Conservation (phyloP, 2,329 filamentous ascomycete species). For the Aureobasidium musti region DNA sequence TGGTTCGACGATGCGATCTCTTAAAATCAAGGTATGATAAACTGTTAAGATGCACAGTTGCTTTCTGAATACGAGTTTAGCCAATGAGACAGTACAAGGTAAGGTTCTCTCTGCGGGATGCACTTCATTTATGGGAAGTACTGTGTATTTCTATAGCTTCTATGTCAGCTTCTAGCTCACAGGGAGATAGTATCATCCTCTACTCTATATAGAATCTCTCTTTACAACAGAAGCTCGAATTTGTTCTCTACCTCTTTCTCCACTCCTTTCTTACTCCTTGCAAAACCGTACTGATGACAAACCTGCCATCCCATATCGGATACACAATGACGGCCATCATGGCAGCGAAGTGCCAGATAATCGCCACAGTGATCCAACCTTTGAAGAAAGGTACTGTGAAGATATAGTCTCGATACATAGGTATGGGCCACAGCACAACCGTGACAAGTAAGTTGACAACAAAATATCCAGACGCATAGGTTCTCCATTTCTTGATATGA, state of each 20-base stretch:
- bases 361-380: slow-evolving; percentile 50
- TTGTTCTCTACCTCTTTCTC: background rate
- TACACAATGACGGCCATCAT: slow-evolving; percentile 52
- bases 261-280: slow-evolving; percentile 33
- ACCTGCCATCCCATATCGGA: slow-evolving; percentile 52
- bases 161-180: too few species aligned
- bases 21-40: too few species aligned
- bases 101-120: too few species aligned
- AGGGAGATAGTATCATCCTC: too few species aligned
- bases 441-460: slow-evolving; percentile 50
- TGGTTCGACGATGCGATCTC: too few species aligned
- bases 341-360: slow-evolving; percentile 54
- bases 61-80: too few species aligned
- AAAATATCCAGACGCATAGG: slow-evolving; percentile 47
- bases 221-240: too few species aligned
- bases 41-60: too few species aligned
- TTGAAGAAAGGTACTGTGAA: slow-evolving; percentile 53
- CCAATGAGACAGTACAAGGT: too few species aligned
- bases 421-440: slow-evolving; percentile 53
- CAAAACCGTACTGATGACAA: slow-evolving; percentile 43
- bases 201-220: too few species aligned
- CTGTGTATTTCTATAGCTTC: background rate
- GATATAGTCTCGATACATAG: slow-evolving; percentile 54
- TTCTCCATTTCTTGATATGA: slow-evolving; percentile 37
- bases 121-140: too few species aligned